Evolutionary conservation across 2,329 filamentous ascomycete species (phyloP), one percentile per base, ranked within the genome.

Genomic region (Sporothrix inflata): DNA sequence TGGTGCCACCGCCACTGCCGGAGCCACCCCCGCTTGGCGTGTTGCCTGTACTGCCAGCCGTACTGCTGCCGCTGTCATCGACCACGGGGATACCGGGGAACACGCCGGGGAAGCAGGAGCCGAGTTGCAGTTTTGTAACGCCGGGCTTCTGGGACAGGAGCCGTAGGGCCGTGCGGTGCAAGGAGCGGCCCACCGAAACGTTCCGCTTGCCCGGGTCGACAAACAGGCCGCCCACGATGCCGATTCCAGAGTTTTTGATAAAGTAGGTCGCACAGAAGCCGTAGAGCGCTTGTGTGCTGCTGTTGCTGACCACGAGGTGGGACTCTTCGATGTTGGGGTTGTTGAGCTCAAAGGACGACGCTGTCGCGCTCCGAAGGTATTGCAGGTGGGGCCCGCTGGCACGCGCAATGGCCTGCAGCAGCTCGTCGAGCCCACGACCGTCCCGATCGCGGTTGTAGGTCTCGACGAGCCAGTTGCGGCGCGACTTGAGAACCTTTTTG

Each of bases 401-500:
- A 73, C 92, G 90, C 61, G 91, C 89, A 2, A 95, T 85, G 3
- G 89, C 85, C 71, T 88, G 88, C 65, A 97, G 85, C 9, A 98
- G 85, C n/a, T 88, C 90, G 73, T 95, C 89, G 6, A 98, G 84
- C 0, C 90, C 92, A 65, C 87, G 83, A 1, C 87, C 85, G 78
- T 98, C 95, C 71, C 94, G 87, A 51, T 93, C 90, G 73, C 91
- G 89, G 77, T 94, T 92, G 83, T 94, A 98, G 61, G 88, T 90
- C 78, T 98, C 95, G 0, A 98, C 94, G 1, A 98, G 88, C 95
- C 95, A 98, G 77, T 97, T 93, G 78, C 97, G 94, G 73, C 93
- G 89, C n/a, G 94, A 94, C 77, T 97, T 95, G 73, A 93, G 89
- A 0, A 93, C 87, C 80, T 96, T 97, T 78, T 94, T 92, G 79